Base-by-base conservation (phyloP, 148 eudicot species). In the Spergularia marina region DNA sequence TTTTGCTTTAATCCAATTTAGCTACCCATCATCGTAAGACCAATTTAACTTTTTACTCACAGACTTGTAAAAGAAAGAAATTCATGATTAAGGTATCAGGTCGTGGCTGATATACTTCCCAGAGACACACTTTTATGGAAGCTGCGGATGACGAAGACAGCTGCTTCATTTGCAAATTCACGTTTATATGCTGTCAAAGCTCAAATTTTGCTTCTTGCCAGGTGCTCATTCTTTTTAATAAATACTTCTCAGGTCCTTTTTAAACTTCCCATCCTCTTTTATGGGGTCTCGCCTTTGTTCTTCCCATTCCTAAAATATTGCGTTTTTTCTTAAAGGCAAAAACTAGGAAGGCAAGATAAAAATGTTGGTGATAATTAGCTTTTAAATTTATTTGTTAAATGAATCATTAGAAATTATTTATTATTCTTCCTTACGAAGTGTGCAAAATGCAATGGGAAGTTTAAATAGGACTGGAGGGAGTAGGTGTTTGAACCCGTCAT, bases 121-220 rank as follows among this genome's bases (percentile, higher is more conserved):
- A 80, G 73, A 68, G 79, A 83, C 58, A 82, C 87, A 30, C 78
- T 87, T 64, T 13, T 73, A 14, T 85, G 90, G 88, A 87, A 85
- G 85, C 39, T 87, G 73, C 77, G 60, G 49, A 76, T 87, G 74
- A 79, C 82, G 58, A 82, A 80, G 78, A 61, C 87, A 55, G 84
- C 83, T 59, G 76, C 70, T 55, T 70, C 73, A 23, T 75, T 30
- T 70, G 81, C 80, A 18, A 87, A 83, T 71, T 81, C 87, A 11
- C 85, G 83, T 59, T 64, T 87, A 18, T 84, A 79, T 78, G 78
- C 80, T 57, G 84, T 85, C 13, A 85, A 76, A 70, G 82, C 84
- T 73, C 75, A 87, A 70, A 75, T 76, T 70, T 71, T 87, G 51
- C 56, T 83, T 69, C 84, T 87, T 20, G 86, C 90, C 70, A 84